phyloP scores from a whole-genome alignment of 768 basidiomycete genomes.

The Suillus weaverae region DNA sequence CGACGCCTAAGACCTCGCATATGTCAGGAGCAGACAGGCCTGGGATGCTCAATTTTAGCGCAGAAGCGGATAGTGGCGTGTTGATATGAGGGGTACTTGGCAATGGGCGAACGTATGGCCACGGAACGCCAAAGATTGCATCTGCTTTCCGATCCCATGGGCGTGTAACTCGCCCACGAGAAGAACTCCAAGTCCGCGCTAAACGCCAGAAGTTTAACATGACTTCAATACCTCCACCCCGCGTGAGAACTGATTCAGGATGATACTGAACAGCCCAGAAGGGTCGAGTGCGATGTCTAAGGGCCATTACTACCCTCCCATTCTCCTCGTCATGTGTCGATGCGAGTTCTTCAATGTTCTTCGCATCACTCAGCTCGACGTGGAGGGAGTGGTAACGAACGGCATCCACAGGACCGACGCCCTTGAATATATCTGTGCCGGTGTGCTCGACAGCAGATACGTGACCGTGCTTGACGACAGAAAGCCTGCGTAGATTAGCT shows the following conservation, averaged over 20 bases:
- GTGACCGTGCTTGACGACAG: constrained; percentile 78
- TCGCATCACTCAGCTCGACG: constrained; percentile 45
- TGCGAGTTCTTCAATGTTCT: constrained; percentile 63
- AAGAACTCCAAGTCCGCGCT: constrained; percentile 55
- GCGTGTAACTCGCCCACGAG: constrained; percentile 35
- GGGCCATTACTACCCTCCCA: constrained; percentile 73
- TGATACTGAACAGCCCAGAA: constrained; percentile 93
- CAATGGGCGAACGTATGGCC: constrained; percentile 51
- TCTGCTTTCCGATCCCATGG: constrained; percentile 43
- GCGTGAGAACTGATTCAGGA: constrained; percentile 79
- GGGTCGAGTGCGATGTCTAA: constrained; percentile 60
- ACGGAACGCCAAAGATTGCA: constrained; percentile 47
- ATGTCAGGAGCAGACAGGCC: constrained; percentile 44
- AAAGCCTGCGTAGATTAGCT: constrained; percentile 56
- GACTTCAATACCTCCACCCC: constrained; percentile 65
- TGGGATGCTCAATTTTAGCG: constrained; percentile 43
- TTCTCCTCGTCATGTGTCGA: constrained; percentile 66
- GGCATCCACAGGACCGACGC: constrained; percentile 51
- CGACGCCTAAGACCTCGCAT: constrained; percentile 63
- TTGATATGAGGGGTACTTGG: constrained; percentile 19
- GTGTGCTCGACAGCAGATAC: constrained; percentile 63
- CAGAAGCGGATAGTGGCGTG: constrained; percentile 22
- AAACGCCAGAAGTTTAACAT: constrained; percentile 74
- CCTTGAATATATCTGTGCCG: constrained; percentile 61
- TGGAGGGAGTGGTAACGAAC: constrained; percentile 84